These are phyloP conservation scores for Euphorbia pulcherrima DNA, from an alignment of 345 rosid species.

Conservation along the genomic window DNA sequence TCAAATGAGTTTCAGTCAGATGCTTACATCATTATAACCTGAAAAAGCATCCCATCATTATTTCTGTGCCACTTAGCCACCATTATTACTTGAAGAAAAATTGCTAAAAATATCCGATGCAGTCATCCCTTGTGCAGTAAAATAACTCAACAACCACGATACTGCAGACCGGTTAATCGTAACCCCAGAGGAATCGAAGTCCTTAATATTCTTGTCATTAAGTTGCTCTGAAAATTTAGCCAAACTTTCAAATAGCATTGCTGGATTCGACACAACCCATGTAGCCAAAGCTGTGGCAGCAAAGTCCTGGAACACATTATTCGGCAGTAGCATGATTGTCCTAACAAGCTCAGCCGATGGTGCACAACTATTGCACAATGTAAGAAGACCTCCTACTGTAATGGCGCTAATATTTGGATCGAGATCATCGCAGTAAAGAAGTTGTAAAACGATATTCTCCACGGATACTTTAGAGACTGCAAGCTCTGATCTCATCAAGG, in stretches of 20 bases:
- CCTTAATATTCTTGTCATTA: constrained; percentile 17
- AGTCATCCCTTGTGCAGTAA: constrained; percentile 27
- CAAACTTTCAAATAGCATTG: constrained; percentile 45
- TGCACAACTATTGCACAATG: constrained; percentile 35
- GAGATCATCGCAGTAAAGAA: constrained; percentile 34
- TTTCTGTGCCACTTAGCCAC: constrained; percentile 1
- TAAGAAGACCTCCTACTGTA: constrained; percentile 44
- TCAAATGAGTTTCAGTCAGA: background rate
- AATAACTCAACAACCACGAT: constrained; percentile 41
- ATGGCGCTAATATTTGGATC: constrained; percentile 38
- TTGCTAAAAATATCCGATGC: constrained; percentile 24
- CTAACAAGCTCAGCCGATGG: constrained; percentile 50
- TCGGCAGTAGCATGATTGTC: constrained; percentile 41
- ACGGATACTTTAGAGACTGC: constrained; percentile 32
- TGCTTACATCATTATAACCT: background rate
- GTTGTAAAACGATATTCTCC: constrained; percentile 43
- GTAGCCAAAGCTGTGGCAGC: constrained; percentile 39
- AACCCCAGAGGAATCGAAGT: constrained; percentile 21
- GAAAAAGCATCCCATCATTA: background rate
- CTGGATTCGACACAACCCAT: constrained; percentile 41
- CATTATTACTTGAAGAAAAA: constrained; percentile 9
- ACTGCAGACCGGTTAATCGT: constrained; percentile 38
- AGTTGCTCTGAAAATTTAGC: constrained; percentile 35
- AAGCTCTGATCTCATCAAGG: constrained; percentile 49
- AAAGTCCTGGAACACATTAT: constrained; percentile 36